Evolutionary conservation across 345 rosid species (phyloP).

Genomic region (Eucalyptus marginata): DNA sequence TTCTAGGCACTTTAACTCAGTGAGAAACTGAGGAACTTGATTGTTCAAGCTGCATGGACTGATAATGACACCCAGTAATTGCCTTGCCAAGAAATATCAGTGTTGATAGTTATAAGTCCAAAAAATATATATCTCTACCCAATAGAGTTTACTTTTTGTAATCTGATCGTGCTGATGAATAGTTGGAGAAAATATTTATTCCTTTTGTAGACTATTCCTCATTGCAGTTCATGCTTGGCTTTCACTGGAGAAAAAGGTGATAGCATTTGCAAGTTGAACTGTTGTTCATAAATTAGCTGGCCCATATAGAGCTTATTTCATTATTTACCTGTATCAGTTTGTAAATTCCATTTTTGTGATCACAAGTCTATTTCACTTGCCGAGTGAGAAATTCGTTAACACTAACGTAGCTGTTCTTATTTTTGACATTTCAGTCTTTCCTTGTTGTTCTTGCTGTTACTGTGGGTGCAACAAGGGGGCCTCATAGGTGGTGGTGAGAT

Average conservation of each 20-base stretch:
- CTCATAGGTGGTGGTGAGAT: conserved; percentile 42
- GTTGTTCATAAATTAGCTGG: background rate
- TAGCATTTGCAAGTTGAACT: background rate
- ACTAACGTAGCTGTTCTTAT: background rate
- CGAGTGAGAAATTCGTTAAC: background rate
- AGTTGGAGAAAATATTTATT: background rate
- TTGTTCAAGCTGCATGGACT: background rate
- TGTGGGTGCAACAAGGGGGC: conserved; percentile 43
- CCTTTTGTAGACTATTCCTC: background rate
- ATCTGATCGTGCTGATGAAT: background rate
- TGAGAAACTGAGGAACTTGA: background rate
- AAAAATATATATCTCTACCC: background rate
- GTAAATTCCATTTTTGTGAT: background rate
- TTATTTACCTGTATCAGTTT: background rate
- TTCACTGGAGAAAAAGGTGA: background rate
- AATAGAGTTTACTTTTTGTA: background rate
- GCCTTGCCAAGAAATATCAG: background rate
- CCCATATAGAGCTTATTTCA: background rate
- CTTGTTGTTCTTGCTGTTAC: conserved; percentile 46
- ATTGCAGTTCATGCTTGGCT: background rate
- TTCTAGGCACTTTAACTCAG: background rate
- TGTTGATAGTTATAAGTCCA: background rate
- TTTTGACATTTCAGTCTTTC: conserved; percentile 30
- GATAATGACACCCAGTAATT: background rate
- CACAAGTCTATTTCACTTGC: background rate